Percentiles rank a stretch among this genome's conserved stretches.
Evolutionary conservation across 2,329 filamentous ascomycete genomes (phyloP).

Genomic region (Thelonectria discophora): DNA sequence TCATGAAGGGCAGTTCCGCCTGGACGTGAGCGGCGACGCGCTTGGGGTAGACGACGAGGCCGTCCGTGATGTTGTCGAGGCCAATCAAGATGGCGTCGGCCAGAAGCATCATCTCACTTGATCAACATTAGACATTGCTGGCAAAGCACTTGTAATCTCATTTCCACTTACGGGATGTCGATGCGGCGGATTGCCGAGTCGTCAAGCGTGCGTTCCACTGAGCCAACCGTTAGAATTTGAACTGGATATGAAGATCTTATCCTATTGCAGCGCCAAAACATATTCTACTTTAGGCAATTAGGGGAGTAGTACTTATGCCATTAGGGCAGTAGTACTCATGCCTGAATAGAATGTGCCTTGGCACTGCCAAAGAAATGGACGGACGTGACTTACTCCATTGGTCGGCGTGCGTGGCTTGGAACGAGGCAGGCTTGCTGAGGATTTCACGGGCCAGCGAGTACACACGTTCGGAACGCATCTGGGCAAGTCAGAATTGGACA

Average conservation of each 20-base stretch:
- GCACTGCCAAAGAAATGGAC: no score
- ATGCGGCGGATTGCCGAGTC: slow-evolving; percentile 70
- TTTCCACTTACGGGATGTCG: slow-evolving; percentile 39
- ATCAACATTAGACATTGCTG: slow-evolving; percentile 53
- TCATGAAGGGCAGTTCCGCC: slow-evolving; percentile 87
- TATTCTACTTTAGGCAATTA: no score
- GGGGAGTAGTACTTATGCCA: no score
- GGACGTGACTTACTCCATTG: slow-evolving; percentile 38
- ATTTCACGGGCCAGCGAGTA: not conserved
- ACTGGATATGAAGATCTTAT: no score
- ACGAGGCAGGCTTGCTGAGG: slow-evolving; percentile 41
- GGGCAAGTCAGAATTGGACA: no score
- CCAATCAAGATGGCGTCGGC: slow-evolving; percentile 74
- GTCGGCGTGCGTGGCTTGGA: slow-evolving; percentile 45
- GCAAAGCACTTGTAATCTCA: not conserved
- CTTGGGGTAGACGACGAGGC: slow-evolving; percentile 74
- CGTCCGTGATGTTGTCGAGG: slow-evolving; percentile 72
- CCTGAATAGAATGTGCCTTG: no score
- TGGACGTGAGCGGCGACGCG: not conserved
- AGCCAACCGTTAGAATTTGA: no score
- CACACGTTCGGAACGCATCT: slow-evolving; percentile 1
- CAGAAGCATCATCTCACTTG: slow-evolving; percentile 65
- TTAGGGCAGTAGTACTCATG: no score
- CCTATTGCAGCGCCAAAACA: no score
- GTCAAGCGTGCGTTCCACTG: slow-evolving; percentile 77